phyloP scores from a whole-genome alignment of 2,329 filamentous ascomycete species.

The Clarireedia monteithiana region DNA sequence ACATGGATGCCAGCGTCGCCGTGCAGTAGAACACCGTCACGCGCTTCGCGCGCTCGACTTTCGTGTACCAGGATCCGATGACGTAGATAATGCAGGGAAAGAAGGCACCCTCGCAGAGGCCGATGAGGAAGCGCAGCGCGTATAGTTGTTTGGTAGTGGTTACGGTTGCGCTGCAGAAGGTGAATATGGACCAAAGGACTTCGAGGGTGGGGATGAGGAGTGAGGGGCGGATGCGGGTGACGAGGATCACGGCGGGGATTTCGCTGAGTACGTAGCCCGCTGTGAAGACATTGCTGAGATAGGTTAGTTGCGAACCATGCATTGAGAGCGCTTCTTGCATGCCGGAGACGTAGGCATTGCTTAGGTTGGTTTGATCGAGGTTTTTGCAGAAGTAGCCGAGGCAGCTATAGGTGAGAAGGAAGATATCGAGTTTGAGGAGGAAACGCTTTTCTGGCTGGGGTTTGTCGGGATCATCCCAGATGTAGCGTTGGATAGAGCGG shows the following conservation, averaged over 20 bases:
- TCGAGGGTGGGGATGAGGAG: conserved; percentile 17
- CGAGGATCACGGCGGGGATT: conserved; percentile 19
- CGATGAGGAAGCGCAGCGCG: conserved; percentile 37
- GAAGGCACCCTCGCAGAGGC: conserved; percentile 28
- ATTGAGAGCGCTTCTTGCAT: conserved; percentile 41
- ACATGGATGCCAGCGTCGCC: conserved; percentile 42
- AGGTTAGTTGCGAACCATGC: conserved; percentile 47
- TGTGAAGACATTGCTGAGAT: conserved; percentile 46
- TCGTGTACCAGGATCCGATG: conserved; percentile 39
- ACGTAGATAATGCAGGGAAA: conserved; percentile 31
- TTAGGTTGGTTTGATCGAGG: conserved; percentile 31
- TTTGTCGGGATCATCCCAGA: conserved; percentile 29
- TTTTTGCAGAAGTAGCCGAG: conserved; percentile 39
- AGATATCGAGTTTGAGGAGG: conserved; percentile 43
- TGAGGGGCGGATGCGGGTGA: conserved; percentile 21
- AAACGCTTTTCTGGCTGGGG: conserved; percentile 35
- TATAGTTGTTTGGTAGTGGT: conserved; percentile 33
- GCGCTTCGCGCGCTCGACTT: conserved; percentile 42
- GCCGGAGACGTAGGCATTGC: conserved; percentile 36
- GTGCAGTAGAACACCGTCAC: conserved; percentile 47
- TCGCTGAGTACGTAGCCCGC: conserved; percentile 25
- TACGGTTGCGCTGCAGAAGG: conserved; percentile 19
- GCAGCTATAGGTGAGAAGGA: conserved; percentile 38
- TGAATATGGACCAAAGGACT: conserved; percentile 22
- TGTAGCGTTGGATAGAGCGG: conserved; percentile 17